These are phyloP conservation scores for Sporothrix euskadiensis DNA, from an alignment of 2,329 filamentous ascomycete species.

Conservation along the genomic window DNA sequence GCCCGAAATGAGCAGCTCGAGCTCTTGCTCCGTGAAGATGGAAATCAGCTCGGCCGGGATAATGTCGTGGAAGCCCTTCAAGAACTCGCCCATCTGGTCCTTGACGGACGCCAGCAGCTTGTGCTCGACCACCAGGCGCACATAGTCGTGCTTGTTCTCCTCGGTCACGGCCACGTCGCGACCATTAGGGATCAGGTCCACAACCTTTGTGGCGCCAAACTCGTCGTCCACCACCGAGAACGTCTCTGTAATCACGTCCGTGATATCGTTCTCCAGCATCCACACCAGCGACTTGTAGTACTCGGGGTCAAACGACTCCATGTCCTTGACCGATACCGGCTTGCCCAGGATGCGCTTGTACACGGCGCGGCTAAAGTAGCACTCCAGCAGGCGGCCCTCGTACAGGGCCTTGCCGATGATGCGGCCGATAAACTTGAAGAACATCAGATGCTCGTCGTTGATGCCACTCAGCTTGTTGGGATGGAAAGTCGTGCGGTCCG, in stretches of 20 bases:
- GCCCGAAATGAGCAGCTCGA: slow-evolving; percentile 94
- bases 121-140: slow-evolving; percentile 91
- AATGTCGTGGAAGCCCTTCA: slow-evolving; percentile 96
- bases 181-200: slow-evolving; percentile 84
- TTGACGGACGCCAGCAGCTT: slow-evolving; percentile 88
- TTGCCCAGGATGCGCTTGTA: slow-evolving; percentile 98
- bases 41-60: slow-evolving; percentile 91
- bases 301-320: slow-evolving; percentile 97
- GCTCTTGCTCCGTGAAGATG: slow-evolving; percentile 98
- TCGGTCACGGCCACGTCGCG: slow-evolving; percentile 92
- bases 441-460: slow-evolving; percentile 93
- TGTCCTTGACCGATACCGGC: slow-evolving; percentile 95
- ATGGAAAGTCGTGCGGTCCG: slow-evolving; percentile 97
- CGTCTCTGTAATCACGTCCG: slow-evolving; percentile 93
- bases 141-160: slow-evolving; percentile 98
- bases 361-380: slow-evolving; percentile 97
- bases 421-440: slow-evolving; percentile 99
- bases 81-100: slow-evolving; percentile 90
- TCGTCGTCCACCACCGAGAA: slow-evolving; percentile 93
- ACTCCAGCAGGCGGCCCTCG: slow-evolving; percentile 92
- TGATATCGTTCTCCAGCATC: slow-evolving; percentile 99
- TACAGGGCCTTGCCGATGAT: slow-evolving; percentile 98
- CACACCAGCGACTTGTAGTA: slow-evolving; percentile 98
- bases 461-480: slow-evolving; percentile 91
- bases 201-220: slow-evolving; percentile 84